These are phyloP conservation scores for Aspergillus luchuensis DNA, from an alignment of 2,329 filamentous ascomycete genomes.

Conservation along the genomic window DNA sequence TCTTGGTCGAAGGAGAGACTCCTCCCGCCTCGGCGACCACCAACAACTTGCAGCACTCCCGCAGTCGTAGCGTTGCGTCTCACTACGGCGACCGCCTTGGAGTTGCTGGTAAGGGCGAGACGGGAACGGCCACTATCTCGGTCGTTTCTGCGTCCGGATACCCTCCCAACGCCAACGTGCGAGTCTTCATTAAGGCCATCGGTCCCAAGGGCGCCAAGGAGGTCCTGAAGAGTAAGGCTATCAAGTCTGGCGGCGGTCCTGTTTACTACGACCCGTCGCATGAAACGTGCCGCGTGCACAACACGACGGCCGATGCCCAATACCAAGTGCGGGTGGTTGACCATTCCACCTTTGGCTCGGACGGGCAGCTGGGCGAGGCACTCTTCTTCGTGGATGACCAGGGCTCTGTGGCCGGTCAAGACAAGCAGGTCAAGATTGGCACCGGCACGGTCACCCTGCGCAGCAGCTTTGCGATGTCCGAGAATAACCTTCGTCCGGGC, in stretches of 20 bases:
- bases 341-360: conserved; percentile 79
- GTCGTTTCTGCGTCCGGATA: conserved; percentile 78
- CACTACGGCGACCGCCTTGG: conserved; percentile 55
- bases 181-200: conserved; percentile 70
- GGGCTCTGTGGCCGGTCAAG: conserved; percentile 61
- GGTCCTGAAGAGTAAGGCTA: conserved; percentile 88
- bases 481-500: conserved; percentile 41
- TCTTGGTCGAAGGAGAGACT: conserved; percentile 33
- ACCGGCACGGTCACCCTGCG: conserved; percentile 70
- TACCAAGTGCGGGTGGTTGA: conserved; percentile 87
- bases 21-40: conserved; percentile 22
- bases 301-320: conserved; percentile 72
- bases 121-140: conserved; percentile 77
- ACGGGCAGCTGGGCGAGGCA: conserved; percentile 80
- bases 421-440: conserved; percentile 76
- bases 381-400: conserved; percentile 91
- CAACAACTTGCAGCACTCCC: conserved; percentile 46
- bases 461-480: conserved; percentile 67
- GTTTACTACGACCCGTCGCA: conserved; percentile 65
- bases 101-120: conserved; percentile 58
- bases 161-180: conserved; percentile 75
- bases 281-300: conserved; percentile 76
- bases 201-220: conserved; percentile 70
- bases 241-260: conserved; percentile 68
- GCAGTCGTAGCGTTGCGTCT: conserved; percentile 52